A percentile compares a stretch with the other conserved stretches of the same genome.
phyloP scores from a whole-genome alignment of 1,284 basidiomycete genomes.

The Marasmius oreades region DNA sequence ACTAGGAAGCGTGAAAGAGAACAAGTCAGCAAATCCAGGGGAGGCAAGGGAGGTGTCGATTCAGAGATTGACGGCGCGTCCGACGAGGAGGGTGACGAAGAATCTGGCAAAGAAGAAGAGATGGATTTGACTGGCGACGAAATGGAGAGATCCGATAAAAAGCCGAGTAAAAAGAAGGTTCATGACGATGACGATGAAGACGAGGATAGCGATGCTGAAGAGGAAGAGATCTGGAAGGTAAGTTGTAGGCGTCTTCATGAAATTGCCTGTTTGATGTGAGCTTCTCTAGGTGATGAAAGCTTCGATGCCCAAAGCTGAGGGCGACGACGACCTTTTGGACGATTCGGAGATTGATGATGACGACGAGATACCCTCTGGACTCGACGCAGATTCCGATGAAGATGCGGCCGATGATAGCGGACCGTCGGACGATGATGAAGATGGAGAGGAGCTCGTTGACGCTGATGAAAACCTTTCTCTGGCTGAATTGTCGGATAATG shows the following conservation, averaged over 20 bases:
- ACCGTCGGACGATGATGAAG: conserved; percentile 28
- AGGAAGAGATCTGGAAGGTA: conserved; percentile 82
- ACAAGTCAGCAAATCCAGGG: conserved; percentile 32
- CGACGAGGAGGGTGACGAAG: conserved; percentile 30
- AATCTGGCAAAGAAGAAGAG: conserved; percentile 33
- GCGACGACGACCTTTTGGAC: conserved; percentile 40
- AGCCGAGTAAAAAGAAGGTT: conserved; percentile 22
- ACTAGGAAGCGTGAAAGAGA: conserved; percentile 57
- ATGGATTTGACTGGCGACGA: conserved; percentile 41
- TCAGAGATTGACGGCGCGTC: conserved; percentile 33
- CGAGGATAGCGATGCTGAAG: conserved; percentile 40
- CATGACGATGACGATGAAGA: conserved; percentile 22
- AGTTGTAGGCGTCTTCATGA: conserved; percentile 15
- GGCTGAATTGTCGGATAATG: conserved; percentile 66
- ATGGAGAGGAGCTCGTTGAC: conserved; percentile 14
- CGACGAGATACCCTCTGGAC: conserved; percentile 32
- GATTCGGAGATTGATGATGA: conserved; percentile 36
- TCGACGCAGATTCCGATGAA: conserved; percentile 33
- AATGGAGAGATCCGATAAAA: conserved; percentile 28
- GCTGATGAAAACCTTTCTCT: conserved; percentile 46
- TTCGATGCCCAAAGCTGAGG: conserved; percentile 61
- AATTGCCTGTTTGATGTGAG: conserved; percentile 3
- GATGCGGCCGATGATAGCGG: conserved; percentile 28
- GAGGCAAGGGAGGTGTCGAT: conserved; percentile 28
- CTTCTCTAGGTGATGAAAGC: conserved; percentile 74